Base-by-base conservation (phyloP, 345 rosid species). In the Acer yangbiense region DNA sequence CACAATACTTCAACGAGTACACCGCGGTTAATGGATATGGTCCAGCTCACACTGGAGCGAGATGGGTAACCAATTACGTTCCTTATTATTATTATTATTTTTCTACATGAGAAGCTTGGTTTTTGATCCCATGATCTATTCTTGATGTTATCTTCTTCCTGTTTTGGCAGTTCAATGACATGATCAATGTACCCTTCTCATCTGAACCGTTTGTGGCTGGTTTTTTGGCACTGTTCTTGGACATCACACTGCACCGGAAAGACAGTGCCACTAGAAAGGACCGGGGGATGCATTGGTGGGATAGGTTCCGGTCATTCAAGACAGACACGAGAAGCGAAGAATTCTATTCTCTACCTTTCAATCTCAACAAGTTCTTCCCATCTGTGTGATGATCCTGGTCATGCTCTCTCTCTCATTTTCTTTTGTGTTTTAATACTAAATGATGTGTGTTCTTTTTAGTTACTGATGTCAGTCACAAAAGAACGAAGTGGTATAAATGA, bases 361-460 rank as follows among this genome's bases (percentile, higher is more conserved):
- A 96, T 79, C 98, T 96, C 72, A 93, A 96, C 90, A 96, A 93
- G 89, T 93, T 87, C 85, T 96, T 93, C 86, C 99, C 99, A 17
- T 90, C 98, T 32, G 87, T 92, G 65, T 96, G 90, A 93, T 96
- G 90, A 93, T 73, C 65, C 65, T 13, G 13, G 74, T 27, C 65
- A 41, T 64, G 70, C 46, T 43, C 46, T 7, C 46, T 43, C 52
- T 17, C 65, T n/a, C n/a, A 46, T 18, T 62, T 58, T 46, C 46
- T 18, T 25, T 43, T 14, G 5, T 29, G 60, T 61, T 20, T 14
- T 50, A 69, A 63, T 23, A 68, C 44, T 16, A 18, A 21, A 68
- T 14, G 66, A 39, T 2, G 44, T 54, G 55, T 50, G 64, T 25
- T 57, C 25, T 44, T 70, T 75, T 78, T 66, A 54, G 39, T 46